These are phyloP conservation scores for Phytophthora hibernalis DNA, from an alignment of 352 stramenopile genomes.

Conservation along the genomic window DNA sequence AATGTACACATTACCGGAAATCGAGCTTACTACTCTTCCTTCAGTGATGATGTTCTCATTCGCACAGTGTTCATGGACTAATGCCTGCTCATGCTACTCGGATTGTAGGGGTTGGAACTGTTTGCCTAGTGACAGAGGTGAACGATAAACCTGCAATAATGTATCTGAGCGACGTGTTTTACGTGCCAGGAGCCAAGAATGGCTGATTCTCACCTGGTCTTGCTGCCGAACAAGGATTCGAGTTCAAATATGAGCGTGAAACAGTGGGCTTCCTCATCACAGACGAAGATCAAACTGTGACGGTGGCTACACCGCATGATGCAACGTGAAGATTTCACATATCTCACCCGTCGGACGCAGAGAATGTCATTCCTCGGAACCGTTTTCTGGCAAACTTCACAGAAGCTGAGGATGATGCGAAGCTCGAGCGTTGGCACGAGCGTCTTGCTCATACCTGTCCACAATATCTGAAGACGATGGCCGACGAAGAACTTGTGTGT, in stretches of 20 bases:
- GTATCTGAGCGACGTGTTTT: constrained; percentile 3
- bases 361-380: too few species aligned
- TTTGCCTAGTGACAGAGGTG: background rate
- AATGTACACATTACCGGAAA: constrained; percentile 16
- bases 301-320: background rate
- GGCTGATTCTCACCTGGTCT: constrained; percentile 5
- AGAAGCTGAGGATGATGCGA: background rate
- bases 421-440: background rate
- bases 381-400: background rate
- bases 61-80: background rate
- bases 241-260: constrained; percentile 1
- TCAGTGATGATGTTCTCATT: background rate
- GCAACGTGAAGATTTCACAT: constrained; percentile 7
- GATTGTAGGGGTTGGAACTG: background rate
- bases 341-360: background rate
- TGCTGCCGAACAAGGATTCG: constrained; percentile 8
- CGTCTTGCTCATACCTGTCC: constrained; percentile 9
- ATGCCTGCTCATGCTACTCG: background rate
- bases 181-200: background rate
- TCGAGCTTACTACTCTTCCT: background rate
- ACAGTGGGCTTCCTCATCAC: background rate
- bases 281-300: background rate
- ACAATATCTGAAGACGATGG: constrained; percentile 15
- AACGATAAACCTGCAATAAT: background rate
- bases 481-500: constrained; percentile 1